Conservation (phyloP, 352 stramenopile species). For the Blastocystis sp. region DNA sequence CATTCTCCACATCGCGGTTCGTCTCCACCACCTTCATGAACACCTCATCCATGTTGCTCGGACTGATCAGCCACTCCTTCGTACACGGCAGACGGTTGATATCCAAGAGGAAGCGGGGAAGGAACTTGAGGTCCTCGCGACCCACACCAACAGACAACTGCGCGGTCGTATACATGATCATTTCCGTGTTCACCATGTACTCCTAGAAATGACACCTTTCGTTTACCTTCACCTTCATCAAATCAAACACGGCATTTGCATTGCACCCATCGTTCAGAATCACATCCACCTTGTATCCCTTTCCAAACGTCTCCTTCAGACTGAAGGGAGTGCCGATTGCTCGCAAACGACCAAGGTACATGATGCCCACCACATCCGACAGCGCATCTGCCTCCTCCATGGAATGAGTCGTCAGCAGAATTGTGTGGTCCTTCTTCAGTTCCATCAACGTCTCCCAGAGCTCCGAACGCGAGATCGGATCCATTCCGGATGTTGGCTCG, state of each 20-base stretch:
- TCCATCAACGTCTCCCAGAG: conserved; percentile 51
- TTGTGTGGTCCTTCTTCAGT: conserved; percentile 56
- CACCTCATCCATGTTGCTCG: conserved; percentile 7
- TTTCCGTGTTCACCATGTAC: conserved; percentile 30
- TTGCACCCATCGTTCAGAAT: conserved; percentile 12
- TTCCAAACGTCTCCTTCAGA: conserved; percentile 44
- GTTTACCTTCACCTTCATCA: too few relatives aligned
- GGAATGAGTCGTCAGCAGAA: conserved; percentile 50
- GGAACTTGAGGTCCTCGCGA: conserved; percentile 14
- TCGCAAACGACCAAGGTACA: conserved; percentile 46
- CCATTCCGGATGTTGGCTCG: conserved; percentile 58
- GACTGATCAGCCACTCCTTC: conserved; percentile 43
- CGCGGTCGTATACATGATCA: conserved; percentile 8
- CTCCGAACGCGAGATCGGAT: conserved; percentile 45
- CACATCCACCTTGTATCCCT: conserved; percentile 31
- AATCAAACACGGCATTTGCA: conserved; percentile 6
- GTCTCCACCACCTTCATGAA: conserved; percentile 7
- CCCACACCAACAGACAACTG: background rate
- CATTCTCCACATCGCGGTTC: background rate
- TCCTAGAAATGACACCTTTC: background rate
- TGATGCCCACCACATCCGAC: conserved; percentile 51
- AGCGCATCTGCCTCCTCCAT: conserved; percentile 57
- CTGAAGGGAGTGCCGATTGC: conserved; percentile 12
- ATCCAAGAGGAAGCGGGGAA: conserved; percentile 2
- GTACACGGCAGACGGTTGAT: background rate